These are phyloP conservation scores for Schizosaccharomyces lindneri DNA, from an alignment of 805 yeast species.

Conservation along the genomic window DNA sequence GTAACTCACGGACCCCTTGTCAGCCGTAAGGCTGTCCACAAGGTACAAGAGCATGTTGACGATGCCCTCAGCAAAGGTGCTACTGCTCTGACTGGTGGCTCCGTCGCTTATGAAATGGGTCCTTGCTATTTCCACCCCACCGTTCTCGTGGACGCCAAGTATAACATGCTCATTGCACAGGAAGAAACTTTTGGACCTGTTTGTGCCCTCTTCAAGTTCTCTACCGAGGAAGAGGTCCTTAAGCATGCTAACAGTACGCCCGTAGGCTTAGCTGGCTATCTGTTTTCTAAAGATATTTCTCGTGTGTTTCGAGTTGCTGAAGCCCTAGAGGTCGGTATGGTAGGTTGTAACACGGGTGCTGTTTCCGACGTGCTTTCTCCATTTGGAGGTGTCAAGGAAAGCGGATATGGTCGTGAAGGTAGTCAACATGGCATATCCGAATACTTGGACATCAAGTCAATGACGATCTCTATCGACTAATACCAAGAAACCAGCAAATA, in stretches of 20 bases:
- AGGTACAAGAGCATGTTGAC: slow-evolving; percentile 34
- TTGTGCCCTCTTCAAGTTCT: slow-evolving; percentile 42
- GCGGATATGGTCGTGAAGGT: slow-evolving; percentile 53
- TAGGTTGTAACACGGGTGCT: slow-evolving; percentile 54
- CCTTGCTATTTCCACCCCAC: slow-evolving; percentile 45
- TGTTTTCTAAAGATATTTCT: slow-evolving; percentile 31
- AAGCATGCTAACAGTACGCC: slow-evolving; percentile 37
- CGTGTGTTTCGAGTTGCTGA: slow-evolving; percentile 39
- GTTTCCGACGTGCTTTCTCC: slow-evolving; percentile 31
- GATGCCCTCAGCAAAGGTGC: slow-evolving; percentile 50
- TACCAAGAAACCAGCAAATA: neutral
- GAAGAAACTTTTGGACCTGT: slow-evolving; percentile 72
- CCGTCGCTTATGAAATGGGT: slow-evolving; percentile 28
- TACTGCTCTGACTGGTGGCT: slow-evolving; percentile 36
- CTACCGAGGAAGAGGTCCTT: slow-evolving; percentile 38
- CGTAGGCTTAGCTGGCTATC: slow-evolving; percentile 58
- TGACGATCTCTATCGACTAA: neutral
- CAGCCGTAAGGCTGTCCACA: slow-evolving; percentile 33
- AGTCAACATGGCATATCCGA: slow-evolving; percentile 31
- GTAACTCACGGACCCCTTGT: slow-evolving; percentile 59
- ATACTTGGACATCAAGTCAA: slow-evolving; percentile 6
- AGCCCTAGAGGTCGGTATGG: slow-evolving; percentile 52
- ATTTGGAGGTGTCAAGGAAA: slow-evolving; percentile 38
- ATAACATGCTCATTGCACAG: slow-evolving; percentile 28
- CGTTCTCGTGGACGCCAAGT: slow-evolving; percentile 32